Conservation (phyloP, 495 filamentous ascomycete genomes). For the Acidiella bohemica region DNA sequence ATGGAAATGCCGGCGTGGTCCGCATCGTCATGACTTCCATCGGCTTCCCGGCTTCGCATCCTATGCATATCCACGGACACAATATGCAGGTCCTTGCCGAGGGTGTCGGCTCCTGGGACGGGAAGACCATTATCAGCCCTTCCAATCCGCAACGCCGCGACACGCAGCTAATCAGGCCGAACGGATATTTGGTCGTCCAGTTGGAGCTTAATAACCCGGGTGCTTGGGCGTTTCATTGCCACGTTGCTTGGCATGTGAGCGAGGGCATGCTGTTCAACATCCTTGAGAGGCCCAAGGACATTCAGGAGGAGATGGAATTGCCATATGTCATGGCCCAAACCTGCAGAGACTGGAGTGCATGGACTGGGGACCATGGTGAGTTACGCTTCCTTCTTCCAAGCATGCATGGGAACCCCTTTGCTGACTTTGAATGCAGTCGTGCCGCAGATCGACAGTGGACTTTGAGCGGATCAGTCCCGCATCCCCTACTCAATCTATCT, state of each 20-base stretch:
- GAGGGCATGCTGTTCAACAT: constrained; percentile 16
- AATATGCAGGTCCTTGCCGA: constrained; percentile 39
- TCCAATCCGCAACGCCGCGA: constrained; percentile 41
- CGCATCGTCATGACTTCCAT: constrained; percentile 21
- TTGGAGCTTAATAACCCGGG: constrained; percentile 19
- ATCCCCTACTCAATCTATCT: no score
- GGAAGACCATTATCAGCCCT: constrained; percentile 30
- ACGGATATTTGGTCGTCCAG: constrained; percentile 23
- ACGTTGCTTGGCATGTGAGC: constrained; percentile 21
- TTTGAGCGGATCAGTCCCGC: no score
- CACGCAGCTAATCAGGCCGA: constrained; percentile 33
- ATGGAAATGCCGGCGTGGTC: constrained; percentile 39
- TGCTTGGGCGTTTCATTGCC: constrained; percentile 20
- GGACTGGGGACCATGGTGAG: constrained; percentile 10
- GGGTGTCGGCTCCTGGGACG: constrained; percentile 37
- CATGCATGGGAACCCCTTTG: neutral
- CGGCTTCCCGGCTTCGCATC: constrained; percentile 3
- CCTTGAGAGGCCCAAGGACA: constrained; percentile 11
- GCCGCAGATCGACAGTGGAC: constrained; percentile 16
- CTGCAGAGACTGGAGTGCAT: constrained; percentile 18
- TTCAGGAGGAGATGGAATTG: constrained; percentile 7
- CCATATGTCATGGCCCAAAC: constrained; percentile 18
- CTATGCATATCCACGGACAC: constrained; percentile 18
- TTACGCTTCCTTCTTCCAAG: neutral
- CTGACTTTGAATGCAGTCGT: constrained; percentile 1